A percentile compares a stretch with the other conserved stretches of the same genome.
Evolutionary conservation across 2,329 filamentous ascomycete genomes (phyloP).

Genomic region (Coleophoma crateriformis): DNA sequence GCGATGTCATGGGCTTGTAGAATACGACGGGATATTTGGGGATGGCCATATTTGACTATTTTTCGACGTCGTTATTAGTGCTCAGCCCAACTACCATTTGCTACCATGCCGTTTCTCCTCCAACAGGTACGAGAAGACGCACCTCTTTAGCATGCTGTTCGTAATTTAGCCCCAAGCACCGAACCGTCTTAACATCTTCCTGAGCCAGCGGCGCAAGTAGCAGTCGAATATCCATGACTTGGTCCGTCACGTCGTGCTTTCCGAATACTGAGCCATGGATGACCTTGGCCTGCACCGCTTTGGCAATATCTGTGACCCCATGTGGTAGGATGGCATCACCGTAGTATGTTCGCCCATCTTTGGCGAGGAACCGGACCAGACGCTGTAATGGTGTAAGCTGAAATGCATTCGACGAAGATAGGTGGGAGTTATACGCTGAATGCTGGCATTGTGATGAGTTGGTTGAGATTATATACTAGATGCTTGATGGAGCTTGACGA

Average conservation of each 20-base stretch:
- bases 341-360: constrained; percentile 64
- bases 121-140: constrained; percentile 4
- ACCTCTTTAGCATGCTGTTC: constrained; percentile 65
- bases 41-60: constrained; percentile 56
- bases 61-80: neutral
- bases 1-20: constrained; percentile 63
- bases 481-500: too few relatives aligned
- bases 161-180: constrained; percentile 69
- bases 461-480: too few relatives aligned
- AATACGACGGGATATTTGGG: constrained; percentile 71
- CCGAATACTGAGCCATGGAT: constrained; percentile 64
- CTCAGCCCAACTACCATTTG: too few relatives aligned
- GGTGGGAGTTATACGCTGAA: too few relatives aligned
- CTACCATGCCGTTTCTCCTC: neutral
- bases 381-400: constrained; percentile 38
- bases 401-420: neutral
- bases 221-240: constrained; percentile 47
- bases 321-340: constrained; percentile 66
- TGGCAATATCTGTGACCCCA: constrained; percentile 54
- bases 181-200: constrained; percentile 59
- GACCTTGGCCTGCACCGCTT: constrained; percentile 54
- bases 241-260: constrained; percentile 56
- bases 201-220: constrained; percentile 60
- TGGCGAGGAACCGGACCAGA: constrained; percentile 68
- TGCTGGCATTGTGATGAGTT: too few relatives aligned